These are phyloP conservation scores for Saccharomyces hybrid DNA, from an alignment of 1,139 yeast genomes.

Conservation along the genomic window DNA sequence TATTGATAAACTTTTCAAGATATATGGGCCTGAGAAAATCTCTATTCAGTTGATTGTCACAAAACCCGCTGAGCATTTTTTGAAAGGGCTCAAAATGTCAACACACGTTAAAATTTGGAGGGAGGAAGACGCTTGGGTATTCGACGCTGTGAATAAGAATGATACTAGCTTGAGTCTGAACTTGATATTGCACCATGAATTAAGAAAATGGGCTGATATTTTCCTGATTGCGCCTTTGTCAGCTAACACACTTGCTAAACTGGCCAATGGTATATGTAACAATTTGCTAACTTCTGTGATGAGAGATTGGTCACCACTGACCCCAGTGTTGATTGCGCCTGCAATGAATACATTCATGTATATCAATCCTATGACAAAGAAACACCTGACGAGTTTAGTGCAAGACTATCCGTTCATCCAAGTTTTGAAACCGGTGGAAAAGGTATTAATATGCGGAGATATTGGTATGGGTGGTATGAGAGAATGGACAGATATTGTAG, in stretches of 20 bases:
- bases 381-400: slow-evolving; percentile 64
- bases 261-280: slow-evolving; percentile 84
- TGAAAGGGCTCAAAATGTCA: slow-evolving; percentile 70
- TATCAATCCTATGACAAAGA: slow-evolving; percentile 77
- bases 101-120: slow-evolving; percentile 86
- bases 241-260: slow-evolving; percentile 85
- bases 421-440: slow-evolving; percentile 82
- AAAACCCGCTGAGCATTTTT: slow-evolving; percentile 72
- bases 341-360: slow-evolving; percentile 92
- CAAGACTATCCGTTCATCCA: slow-evolving; percentile 93
- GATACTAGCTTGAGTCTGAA: slow-evolving; percentile 31
- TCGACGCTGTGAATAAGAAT: slow-evolving; percentile 42
- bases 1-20: slow-evolving; percentile 71
- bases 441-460: slow-evolving; percentile 74
- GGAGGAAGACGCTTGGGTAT: slow-evolving; percentile 84
- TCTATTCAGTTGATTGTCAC: slow-evolving; percentile 85
- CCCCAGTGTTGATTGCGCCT: slow-evolving; percentile 84
- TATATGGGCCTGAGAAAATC: slow-evolving; percentile 61
- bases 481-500: slow-evolving; percentile 94
- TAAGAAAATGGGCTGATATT: slow-evolving; percentile 93
- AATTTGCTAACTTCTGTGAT: slow-evolving; percentile 80
- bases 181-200: slow-evolving; percentile 77
- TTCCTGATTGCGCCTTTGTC: slow-evolving; percentile 82
- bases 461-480: slow-evolving; percentile 94
- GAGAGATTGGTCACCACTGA: slow-evolving; percentile 87